Conservation (phyloP, 768 basidiomycete species). For the Boletellus emodensis region DNA sequence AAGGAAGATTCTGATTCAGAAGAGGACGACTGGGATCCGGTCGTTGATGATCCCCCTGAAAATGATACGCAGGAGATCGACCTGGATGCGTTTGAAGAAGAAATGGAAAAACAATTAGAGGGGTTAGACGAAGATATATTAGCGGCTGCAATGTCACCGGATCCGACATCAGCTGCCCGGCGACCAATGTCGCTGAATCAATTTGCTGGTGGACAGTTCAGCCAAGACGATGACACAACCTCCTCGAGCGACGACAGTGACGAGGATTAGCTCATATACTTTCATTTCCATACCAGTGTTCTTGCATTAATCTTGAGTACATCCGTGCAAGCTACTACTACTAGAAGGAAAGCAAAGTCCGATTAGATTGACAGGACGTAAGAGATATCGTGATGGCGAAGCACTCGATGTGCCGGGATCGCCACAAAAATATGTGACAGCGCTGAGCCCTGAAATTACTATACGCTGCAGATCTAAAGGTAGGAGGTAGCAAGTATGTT, state of each 20-base stretch:
- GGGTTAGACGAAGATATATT: constrained; percentile 51
- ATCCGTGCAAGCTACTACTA: neutral
- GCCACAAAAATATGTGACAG: constrained; percentile 24
- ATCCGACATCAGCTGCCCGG: constrained; percentile 26
- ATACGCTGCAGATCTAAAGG: no score
- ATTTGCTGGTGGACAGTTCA: constrained; percentile 41
- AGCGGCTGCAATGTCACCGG: constrained; percentile 38
- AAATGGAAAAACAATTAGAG: constrained; percentile 35
- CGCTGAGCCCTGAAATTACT: constrained; percentile 6
- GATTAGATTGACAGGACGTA: constrained; percentile 35
- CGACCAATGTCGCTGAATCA: constrained; percentile 50
- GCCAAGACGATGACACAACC: constrained; percentile 46
- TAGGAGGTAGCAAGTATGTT: no score
- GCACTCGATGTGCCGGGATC: neutral
- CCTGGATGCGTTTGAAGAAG: constrained; percentile 32
- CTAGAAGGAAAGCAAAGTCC: neutral
- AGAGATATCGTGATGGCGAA: constrained; percentile 4
- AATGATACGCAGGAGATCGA: constrained; percentile 34
- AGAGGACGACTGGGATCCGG: constrained; percentile 51
- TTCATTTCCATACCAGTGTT: constrained; percentile 1
- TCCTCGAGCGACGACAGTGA: constrained; percentile 55
- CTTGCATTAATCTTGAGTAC: constrained; percentile 8
- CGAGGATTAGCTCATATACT: constrained; percentile 36
- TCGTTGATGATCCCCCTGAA: constrained; percentile 29
- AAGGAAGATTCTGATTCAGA: constrained; percentile 42